These are phyloP conservation scores for Ophiostoma fasciatum DNA, from an alignment of 2,329 filamentous ascomycete genomes.

Conservation along the genomic window DNA sequence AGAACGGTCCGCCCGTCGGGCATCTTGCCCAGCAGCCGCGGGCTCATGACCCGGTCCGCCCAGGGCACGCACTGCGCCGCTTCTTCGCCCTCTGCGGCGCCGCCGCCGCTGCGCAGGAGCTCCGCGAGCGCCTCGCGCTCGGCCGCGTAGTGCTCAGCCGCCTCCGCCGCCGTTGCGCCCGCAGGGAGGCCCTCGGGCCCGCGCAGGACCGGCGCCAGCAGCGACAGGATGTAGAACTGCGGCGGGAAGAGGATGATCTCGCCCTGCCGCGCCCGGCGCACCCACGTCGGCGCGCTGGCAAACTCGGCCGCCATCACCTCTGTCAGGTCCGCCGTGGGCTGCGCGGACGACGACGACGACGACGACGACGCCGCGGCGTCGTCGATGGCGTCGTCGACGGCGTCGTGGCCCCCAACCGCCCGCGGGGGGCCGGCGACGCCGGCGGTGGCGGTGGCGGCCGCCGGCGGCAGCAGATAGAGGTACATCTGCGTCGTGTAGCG, in stretches of 20 bases:
- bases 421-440: slow-evolving; percentile 17
- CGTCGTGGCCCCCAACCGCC: too few relatives aligned
- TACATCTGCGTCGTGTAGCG: slow-evolving; percentile 97
- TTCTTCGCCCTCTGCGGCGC: slow-evolving; percentile 23
- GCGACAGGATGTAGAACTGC: slow-evolving; percentile 59
- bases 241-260: slow-evolving; percentile 81
- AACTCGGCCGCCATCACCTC: slow-evolving; percentile 51
- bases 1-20: slow-evolving; percentile 35
- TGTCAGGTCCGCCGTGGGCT: slow-evolving; percentile 48
- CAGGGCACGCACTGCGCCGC: slow-evolving; percentile 24
- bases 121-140: slow-evolving; percentile 38
- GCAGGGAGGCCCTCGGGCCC: background rate
- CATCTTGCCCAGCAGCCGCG: slow-evolving; percentile 28
- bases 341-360: too few relatives aligned
- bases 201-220: slow-evolving; percentile 41
- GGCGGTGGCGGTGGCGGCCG: slow-evolving; percentile 16
- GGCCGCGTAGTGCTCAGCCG: slow-evolving; percentile 18
- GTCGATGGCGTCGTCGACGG: too few relatives aligned
- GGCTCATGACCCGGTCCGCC: slow-evolving; percentile 48
- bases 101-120: slow-evolving; percentile 31
- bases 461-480: slow-evolving; percentile 66
- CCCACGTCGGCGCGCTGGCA: slow-evolving; percentile 53
- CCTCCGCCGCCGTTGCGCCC: background rate
- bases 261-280: slow-evolving; percentile 44
- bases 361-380: too few relatives aligned